Percentiles rank a stretch among this genome's conserved stretches.
Evolutionary conservation across 202 grass and related monocot genomes (phyloP).

Genomic region (Carex sylvatica): DNA sequence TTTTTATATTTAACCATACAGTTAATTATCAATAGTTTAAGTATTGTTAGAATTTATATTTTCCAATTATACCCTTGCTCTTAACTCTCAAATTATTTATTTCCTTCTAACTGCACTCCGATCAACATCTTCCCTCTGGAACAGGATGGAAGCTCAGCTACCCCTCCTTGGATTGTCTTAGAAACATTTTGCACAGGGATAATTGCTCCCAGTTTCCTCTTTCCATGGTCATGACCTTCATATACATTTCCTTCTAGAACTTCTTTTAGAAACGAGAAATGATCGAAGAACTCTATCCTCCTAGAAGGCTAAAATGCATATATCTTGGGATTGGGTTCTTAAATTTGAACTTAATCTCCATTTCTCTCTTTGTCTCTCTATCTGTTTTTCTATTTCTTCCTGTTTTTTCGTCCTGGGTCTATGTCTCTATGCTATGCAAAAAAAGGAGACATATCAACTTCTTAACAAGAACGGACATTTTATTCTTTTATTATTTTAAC

Average conservation of each 20-base stretch:
- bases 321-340: constrained; percentile 5
- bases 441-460: too few species aligned
- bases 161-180: background rate
- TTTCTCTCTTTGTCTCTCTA: background rate
- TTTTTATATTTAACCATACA: too few species aligned
- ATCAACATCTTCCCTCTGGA: too few species aligned
- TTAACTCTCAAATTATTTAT: too few species aligned
- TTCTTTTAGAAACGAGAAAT: constrained; percentile 17
- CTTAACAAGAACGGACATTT: too few species aligned
- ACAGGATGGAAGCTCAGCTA: too few species aligned
- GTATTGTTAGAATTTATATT: too few species aligned
- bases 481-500: too few species aligned
- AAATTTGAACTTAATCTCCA: constrained; percentile 15
- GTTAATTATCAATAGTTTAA: too few species aligned
- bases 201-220: constrained; percentile 14
- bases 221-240: background rate
- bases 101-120: too few species aligned
- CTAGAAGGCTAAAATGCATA: background rate
- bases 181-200: constrained; percentile 10
- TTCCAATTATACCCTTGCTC: too few species aligned
- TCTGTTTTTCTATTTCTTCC: background rate
- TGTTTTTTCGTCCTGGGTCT: constrained; percentile 35
- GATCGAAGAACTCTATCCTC: constrained; percentile 21
- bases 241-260: background rate
- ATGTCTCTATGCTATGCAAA: constrained; percentile 1